These are phyloP conservation scores for Cryptosporidium parvum DNA, from an alignment of 169 alveolate genomes.

Conservation along the genomic window DNA sequence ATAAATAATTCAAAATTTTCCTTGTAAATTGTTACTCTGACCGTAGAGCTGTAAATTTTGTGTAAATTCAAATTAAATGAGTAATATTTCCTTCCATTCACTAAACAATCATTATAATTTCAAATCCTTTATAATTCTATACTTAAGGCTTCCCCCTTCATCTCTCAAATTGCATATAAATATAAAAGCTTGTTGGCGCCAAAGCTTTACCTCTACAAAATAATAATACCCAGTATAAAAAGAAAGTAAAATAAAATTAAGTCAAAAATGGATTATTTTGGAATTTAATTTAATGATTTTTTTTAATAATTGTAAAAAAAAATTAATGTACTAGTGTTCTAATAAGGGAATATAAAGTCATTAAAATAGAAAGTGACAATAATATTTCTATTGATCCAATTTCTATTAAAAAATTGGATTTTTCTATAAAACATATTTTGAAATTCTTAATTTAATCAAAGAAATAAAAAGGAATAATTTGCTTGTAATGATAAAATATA, in stretches of 20 bases:
- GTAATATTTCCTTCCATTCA: not conserved
- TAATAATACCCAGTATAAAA: not conserved
- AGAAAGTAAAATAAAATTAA: not conserved
- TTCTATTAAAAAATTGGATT: not conserved
- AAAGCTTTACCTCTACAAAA: not conserved
- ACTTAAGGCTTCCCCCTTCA: not conserved
- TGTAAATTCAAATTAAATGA: not conserved
- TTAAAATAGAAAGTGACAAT: too few relatives aligned
- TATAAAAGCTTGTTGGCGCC: not conserved
- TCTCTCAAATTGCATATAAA: not conserved
- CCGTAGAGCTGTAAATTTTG: not conserved
- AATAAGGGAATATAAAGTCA: too few relatives aligned
- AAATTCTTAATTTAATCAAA: not conserved
- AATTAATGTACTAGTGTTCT: not conserved
- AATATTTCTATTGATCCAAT: too few relatives aligned
- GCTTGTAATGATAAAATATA: not conserved
- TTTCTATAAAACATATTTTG: not conserved
- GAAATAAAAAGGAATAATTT: not conserved
- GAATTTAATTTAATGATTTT: not conserved
- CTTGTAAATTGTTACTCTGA: not conserved
- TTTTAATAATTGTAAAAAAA: not conserved
- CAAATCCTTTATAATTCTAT: not conserved
- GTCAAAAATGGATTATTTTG: slow-evolving; percentile 15
- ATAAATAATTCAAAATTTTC: not conserved
- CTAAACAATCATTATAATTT: not conserved